Evolutionary conservation across 805 yeast genomes (phyloP).

Genomic region (Ogataea degrootiae): DNA sequence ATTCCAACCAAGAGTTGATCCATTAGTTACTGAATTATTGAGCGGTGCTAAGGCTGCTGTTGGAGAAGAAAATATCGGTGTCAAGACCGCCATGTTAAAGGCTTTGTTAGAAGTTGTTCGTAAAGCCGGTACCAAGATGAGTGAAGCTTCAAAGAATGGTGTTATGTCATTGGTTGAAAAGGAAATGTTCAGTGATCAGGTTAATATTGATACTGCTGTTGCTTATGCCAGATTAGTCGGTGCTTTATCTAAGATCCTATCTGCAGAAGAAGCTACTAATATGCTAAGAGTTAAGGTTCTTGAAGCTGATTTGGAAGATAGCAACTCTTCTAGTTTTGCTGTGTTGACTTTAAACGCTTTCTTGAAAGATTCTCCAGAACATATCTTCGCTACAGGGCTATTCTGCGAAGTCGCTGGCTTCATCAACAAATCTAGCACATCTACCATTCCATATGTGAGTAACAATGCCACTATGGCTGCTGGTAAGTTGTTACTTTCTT

Average conservation of each 20-base stretch:
- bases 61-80: slow-evolving; percentile 49
- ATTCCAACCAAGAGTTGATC: slow-evolving; percentile 91
- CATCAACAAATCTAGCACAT: slow-evolving; percentile 39
- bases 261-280: slow-evolving; percentile 55
- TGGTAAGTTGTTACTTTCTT: slow-evolving; percentile 68
- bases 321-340: slow-evolving; percentile 51
- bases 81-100: slow-evolving; percentile 78
- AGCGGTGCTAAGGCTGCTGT: slow-evolving; percentile 63
- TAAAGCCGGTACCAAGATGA: slow-evolving; percentile 74
- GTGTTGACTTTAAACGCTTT: slow-evolving; percentile 74
- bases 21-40: slow-evolving; percentile 79
- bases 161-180: slow-evolving; percentile 72
- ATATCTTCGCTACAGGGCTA: slow-evolving; percentile 51
- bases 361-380: slow-evolving; percentile 69
- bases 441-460: slow-evolving; percentile 47
- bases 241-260: slow-evolving; percentile 63
- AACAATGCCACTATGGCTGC: slow-evolving; percentile 77
- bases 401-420: slow-evolving; percentile 45
- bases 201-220: slow-evolving; percentile 56
- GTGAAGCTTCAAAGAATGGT: slow-evolving; percentile 63
- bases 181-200: slow-evolving; percentile 40
- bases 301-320: slow-evolving; percentile 35
- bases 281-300: slow-evolving; percentile 60
- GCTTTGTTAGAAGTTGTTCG: slow-evolving; percentile 79
- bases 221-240: slow-evolving; percentile 80